A percentile compares a stretch with the other conserved stretches of the same genome.
These are phyloP conservation scores for Lasiodiplodia citricola DNA, from an alignment of 2,329 filamentous ascomycete species.

Conservation along the genomic window DNA sequence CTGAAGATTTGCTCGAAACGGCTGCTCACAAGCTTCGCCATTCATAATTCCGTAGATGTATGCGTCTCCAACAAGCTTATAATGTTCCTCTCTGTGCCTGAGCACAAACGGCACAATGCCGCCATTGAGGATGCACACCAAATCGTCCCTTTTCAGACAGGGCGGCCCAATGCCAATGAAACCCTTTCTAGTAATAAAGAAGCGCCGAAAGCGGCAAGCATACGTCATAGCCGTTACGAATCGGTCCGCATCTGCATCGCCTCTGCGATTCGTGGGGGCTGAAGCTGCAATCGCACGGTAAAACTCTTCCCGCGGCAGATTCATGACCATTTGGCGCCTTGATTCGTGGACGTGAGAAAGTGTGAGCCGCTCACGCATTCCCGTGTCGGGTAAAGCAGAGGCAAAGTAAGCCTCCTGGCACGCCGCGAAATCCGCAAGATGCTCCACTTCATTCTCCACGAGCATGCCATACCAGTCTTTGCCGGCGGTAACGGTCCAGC, in stretches of 20 bases:
- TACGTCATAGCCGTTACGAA: conserved; percentile 4
- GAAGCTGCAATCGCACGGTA: not conserved
- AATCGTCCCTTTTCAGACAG: conserved; percentile 15
- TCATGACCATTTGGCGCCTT: not conserved
- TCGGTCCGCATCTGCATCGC: not conserved
- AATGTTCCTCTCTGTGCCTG: conserved; percentile 1
- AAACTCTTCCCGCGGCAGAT: not conserved
- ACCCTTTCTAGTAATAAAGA: conserved; percentile 29
- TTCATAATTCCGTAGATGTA: conserved; percentile 32
- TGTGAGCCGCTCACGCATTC: not conserved
- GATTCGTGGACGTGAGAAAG: not conserved
- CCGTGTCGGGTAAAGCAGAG: not conserved
- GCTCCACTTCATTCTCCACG: conserved; percentile 14
- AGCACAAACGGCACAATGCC: conserved; percentile 29
- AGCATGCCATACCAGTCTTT: conserved; percentile 30
- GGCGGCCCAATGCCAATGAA: conserved; percentile 30
- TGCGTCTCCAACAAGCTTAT: conserved; percentile 27
- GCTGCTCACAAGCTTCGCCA: conserved; percentile 22
- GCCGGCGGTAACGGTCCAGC: conserved; percentile 29
- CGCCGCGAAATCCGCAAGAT: conserved; percentile 26
- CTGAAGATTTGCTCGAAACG: not conserved
- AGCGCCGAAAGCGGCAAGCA: conserved; percentile 9
- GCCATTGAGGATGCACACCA: conserved; percentile 28
- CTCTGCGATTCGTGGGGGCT: not conserved
- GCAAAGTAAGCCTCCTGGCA: not conserved